Conservation (phyloP, 2,329 filamentous ascomycete species). For the Aureobasidium sp. region DNA sequence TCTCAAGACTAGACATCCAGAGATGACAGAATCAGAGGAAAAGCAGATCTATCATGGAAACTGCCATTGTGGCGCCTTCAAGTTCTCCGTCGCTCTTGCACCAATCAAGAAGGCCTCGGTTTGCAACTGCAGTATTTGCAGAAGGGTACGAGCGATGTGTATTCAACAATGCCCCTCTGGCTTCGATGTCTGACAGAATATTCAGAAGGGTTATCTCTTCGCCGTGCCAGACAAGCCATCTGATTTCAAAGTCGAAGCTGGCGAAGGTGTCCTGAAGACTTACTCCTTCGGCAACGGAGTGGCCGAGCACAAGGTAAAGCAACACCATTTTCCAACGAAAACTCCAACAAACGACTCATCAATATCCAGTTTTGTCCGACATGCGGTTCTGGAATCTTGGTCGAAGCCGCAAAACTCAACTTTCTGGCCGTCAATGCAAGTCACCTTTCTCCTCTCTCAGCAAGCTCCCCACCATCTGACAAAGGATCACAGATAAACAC, state of each 20-base stretch:
- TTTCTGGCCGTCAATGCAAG: neutral
- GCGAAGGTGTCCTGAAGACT: neutral
- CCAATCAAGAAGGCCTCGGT: neutral
- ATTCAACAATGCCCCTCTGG: neutral
- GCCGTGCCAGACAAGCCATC: neutral
- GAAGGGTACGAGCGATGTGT: neutral
- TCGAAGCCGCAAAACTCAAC: neutral
- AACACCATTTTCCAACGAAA: no score
- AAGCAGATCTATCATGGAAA: constrained; percentile 5
- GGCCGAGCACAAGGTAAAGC: neutral
- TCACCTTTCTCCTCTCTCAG: no score
- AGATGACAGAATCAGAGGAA: neutral
- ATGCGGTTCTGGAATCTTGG: neutral
- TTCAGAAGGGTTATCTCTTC: constrained; percentile 5
- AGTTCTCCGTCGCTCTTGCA: neutral
- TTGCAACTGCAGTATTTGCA: constrained; percentile 14
- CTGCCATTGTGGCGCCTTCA: constrained; percentile 13
- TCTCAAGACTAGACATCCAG: neutral
- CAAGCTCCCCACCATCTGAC: neutral
- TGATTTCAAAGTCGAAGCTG: neutral
- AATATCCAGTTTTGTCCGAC: neutral
- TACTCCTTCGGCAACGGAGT: constrained; percentile 4
- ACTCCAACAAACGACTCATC: neutral
- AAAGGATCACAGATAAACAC: neutral
- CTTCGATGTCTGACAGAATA: neutral